Evolutionary conservation across 208 protist species (phyloP), one percentile per base, ranked within the genome.

Genomic region (Acanthamoeba sp.): DNA sequence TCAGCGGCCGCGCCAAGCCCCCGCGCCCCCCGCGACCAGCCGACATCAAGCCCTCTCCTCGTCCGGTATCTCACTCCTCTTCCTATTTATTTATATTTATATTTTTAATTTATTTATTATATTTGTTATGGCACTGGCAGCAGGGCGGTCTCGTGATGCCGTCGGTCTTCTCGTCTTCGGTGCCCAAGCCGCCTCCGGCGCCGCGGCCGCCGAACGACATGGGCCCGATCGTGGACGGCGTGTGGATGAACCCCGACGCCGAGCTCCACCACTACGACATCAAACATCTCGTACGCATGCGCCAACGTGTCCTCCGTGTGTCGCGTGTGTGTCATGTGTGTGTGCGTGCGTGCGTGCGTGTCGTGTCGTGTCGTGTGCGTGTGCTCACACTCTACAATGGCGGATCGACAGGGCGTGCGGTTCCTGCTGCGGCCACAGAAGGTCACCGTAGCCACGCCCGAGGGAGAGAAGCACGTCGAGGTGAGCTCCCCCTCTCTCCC

Each of bases 381-480:
- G n/a, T n/a, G n/a, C n/a, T n/a, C n/a, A n/a, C n/a, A n/a, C n/a
- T n/a, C n/a, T n/a, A n/a, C n/a, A n/a, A n/a, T 50, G 45, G 45
- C 45, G 45, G 45, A 1, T 6, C 18, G 45, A n/a, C 45, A 91
- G 85, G 85, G 85, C 34, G 85, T 91, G 9, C 85, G 85, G 22
- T 91, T 91, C 38, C 1, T 91, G 85, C 85, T 91, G 50, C 29
- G 42, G 40, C 85, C 85, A 45, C 85, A 91, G 36, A 91, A 91
- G 52, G 85, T 91, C 10, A 71, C 57, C 50, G 85, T 91, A 1
- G 85, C 85, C 14, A 71, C 36, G 0, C 36, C 85, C 27, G 42
- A 38, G 48, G 38, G 85, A 66, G 85, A 62, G 85, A 64, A 62
- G 42, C 18, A 66, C 22, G 85, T 91, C 36, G 85, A 91, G 42